These are phyloP conservation scores for Yamadazyma phyllophila DNA, from an alignment of 805 yeast species.

Conservation along the genomic window DNA sequence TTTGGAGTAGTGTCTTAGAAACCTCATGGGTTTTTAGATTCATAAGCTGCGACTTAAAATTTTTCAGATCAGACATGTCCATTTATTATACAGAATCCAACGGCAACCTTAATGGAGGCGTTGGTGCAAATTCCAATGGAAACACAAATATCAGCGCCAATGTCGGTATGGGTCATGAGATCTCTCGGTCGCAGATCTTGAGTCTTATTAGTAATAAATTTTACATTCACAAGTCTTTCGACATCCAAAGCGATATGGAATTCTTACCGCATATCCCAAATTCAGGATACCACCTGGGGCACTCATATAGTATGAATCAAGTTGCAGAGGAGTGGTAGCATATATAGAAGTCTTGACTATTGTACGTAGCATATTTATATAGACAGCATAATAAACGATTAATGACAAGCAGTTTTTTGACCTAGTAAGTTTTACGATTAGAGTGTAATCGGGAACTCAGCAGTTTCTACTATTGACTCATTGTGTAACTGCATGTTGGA, in stretches of 20 bases:
- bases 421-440: no score
- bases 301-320: neutral
- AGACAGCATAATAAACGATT: slow-evolving; percentile 2
- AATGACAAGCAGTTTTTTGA: neutral
- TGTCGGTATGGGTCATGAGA: neutral
- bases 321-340: slow-evolving; percentile 3
- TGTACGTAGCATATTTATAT: no score
- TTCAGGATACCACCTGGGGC: neutral
- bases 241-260: slow-evolving; percentile 67
- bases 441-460: no score
- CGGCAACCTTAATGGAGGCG: neutral
- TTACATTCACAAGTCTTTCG: slow-evolving; percentile 67
- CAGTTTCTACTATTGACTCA: no score
- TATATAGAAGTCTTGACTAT: neutral
- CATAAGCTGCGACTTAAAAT: slow-evolving; percentile 6
- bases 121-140: neutral
- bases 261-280: slow-evolving; percentile 38
- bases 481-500: no score
- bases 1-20: slow-evolving; percentile 7
- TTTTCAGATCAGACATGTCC: slow-evolving; percentile 7
- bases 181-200: slow-evolving; percentile 12
- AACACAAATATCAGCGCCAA: neutral
- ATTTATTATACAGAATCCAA: slow-evolving; percentile 6
- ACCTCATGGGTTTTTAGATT: slow-evolving; percentile 3
- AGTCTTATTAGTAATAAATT: slow-evolving; percentile 46